These are phyloP conservation scores for Oryza brachyantha DNA, from an alignment of 176 grass and related monocot genomes.

Conservation along the genomic window DNA sequence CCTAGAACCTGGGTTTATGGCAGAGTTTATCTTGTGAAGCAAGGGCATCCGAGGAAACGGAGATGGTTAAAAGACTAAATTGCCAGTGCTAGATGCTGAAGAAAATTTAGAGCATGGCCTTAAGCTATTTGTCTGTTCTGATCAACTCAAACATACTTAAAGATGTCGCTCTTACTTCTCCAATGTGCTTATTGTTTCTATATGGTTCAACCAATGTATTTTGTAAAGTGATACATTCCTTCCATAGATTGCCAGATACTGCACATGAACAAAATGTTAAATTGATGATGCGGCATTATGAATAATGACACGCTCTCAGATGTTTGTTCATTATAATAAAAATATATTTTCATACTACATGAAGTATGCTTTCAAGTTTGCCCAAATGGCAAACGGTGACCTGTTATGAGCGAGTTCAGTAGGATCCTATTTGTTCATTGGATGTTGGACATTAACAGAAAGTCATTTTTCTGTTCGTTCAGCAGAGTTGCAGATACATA, in stretches of 20 bases:
- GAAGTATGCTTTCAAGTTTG: neutral
- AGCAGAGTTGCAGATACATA: too few relatives aligned
- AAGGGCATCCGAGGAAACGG: conserved; percentile 36
- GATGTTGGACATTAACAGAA: neutral
- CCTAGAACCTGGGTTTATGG: conserved; percentile 82
- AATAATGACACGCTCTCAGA: neutral
- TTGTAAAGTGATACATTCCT: conserved; percentile 27
- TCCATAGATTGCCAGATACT: neutral
- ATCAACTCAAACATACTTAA: neutral
- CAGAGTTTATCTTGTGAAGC: conserved; percentile 74
- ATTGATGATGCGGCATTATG: neutral
- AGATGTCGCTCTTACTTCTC: neutral
- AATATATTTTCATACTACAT: neutral
- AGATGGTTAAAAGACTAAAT: conserved; percentile 39
- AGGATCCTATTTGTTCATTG: neutral
- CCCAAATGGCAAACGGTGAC: neutral
- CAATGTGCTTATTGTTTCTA: neutral
- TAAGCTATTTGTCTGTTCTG: neutral
- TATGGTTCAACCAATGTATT: conserved; percentile 8
- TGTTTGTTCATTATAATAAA: neutral
- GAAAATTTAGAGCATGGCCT: conserved; percentile 13
- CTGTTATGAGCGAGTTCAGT: neutral
- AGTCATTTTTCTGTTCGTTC: neutral
- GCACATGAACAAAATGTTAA: neutral
- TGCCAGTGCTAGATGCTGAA: neutral